Base-by-base conservation (phyloP, 352 stramenopile species). In the Globisporangium paroecandrum region DNA sequence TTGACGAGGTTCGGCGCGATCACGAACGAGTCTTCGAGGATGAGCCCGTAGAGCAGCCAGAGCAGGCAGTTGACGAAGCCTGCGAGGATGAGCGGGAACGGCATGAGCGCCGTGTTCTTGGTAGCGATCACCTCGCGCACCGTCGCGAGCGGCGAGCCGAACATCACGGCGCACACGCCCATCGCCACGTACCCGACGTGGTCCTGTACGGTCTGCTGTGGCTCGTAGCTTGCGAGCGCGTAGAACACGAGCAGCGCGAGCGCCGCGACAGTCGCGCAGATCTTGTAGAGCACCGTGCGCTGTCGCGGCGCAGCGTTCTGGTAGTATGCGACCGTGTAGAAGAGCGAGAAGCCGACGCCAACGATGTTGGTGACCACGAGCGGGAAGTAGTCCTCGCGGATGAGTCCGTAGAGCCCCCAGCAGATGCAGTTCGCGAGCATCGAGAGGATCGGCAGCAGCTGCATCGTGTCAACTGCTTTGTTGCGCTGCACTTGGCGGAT, bases 1-100 rank as follows among this genome's bases (percentile, higher is more conserved):
- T 91, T 91, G 55, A 86, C 68, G 12, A 74, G 64, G 58, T 91
- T 92, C 3, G 83, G 83, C 1, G 81, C 65, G 38, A 90, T 78
- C 13, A 94, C 77, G 55, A 94, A 83, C 10, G 68, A 32, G 69
- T 93, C 74, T 4, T 68, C 34, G 34, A 83, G 51, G 41, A 91
- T 69, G 46, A 90, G 58, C 0, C 82, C 82, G 49, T 87, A 91
- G 10, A 64, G 63, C 9, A 89, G 68, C 82, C 82, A 91, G 3
- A 88, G 69, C 29, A 79, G 60, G 49, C 74, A 78, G 68, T 82
- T 86, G 49, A 87, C 63, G 6, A 76, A 71, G 12, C 78, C 82
- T 20, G 81, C 71, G 56, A 74, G 54, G 62, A 91, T 82, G 77
- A 91, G 85, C 22, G 58, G 46, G 15, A 86, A 64, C 4, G 82